These are phyloP conservation scores for Lichtheimia ornata DNA, from an alignment of 371 early-diverging fungal genomes.

Conservation along the genomic window DNA sequence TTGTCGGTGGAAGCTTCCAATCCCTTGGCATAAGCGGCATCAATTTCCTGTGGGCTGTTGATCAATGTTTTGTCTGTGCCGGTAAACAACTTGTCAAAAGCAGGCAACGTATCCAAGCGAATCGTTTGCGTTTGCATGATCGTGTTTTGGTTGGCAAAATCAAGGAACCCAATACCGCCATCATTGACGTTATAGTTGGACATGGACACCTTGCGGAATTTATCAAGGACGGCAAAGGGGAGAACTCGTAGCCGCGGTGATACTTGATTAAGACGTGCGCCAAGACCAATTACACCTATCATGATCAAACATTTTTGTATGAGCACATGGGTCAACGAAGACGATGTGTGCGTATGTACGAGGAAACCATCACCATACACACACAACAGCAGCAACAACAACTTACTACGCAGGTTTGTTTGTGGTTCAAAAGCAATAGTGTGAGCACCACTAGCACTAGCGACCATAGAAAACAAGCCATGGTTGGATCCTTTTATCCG, in stretches of 20 bases:
- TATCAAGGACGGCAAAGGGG: constrained; percentile 47
- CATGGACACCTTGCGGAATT: constrained; percentile 42
- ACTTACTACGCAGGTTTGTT: constrained; percentile 42
- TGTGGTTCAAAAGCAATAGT: constrained; percentile 52
- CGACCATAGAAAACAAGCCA: constrained; percentile 51
- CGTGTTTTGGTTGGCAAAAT: constrained; percentile 20
- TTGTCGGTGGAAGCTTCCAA: constrained; percentile 14
- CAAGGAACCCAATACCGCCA: constrained; percentile 45
- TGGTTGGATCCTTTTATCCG: constrained; percentile 44
- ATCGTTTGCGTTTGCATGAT: constrained; percentile 44
- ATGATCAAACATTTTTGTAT: background rate
- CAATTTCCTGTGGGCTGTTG: constrained; percentile 27
- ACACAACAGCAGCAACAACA: background rate
- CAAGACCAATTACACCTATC: constrained; percentile 45
- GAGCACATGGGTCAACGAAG: background rate
- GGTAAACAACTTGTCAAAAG: constrained; percentile 31
- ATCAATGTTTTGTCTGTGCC: constrained; percentile 7
- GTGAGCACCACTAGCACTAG: constrained; percentile 48
- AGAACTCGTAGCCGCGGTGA: constrained; percentile 40
- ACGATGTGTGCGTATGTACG: background rate
- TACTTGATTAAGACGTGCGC: constrained; percentile 37
- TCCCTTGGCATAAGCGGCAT: constrained; percentile 24
- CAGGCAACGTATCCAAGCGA: constrained; percentile 38
- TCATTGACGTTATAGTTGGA: constrained; percentile 38
- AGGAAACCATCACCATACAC: too few relatives aligned